Evolutionary conservation across 1,284 basidiomycete species (phyloP), one percentile per base, ranked within the genome.

Genomic region (Pyrrhoderma noxium): DNA sequence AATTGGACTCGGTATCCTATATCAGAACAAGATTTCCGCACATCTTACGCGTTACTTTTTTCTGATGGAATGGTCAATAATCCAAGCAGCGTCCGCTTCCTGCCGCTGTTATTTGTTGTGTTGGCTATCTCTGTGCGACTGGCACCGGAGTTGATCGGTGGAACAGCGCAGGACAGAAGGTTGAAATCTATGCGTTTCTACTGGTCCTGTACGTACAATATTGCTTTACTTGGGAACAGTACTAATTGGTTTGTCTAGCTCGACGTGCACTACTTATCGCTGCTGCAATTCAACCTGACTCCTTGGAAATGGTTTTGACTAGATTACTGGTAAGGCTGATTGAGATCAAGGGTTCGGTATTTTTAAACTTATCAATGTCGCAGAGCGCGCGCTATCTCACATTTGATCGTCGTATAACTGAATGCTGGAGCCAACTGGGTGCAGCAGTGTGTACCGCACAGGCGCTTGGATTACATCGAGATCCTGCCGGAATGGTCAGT

Each of bases 1-100:
- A 96, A 96, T 64, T 92, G 89, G 77, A 92, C 92, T n/a, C 81
- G 93, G 37, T 93, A 95, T 66, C 93, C 93, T 25, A 79, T 96
- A 27, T 91, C 90, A 43, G 93, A 95, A 59, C 77, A 78, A 45
- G 84, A 90, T 51, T 96, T 96, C 66, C 78, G 92, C 47, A 62
- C 75, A 31, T 81, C 89, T 0, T 96, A 93, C 65, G 75, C 82
- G 40, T 85, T 90, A 23, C 74, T 96, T 42, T 87, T 85, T 62
- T 72, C 80, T 16, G 85, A 87, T 59, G 82, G 86, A 14, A 76
- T 77, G 16, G 77, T 79, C 49, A 79, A 85, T 5, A 88, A 91
- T 59, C 87, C 92, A 0, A 81, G 82, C 55, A 87, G 93, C 61
- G 80, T 93, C 57, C 82, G 90, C 36, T 95, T 94, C 64, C 73